Percentiles rank a stretch among this genome's conserved stretches.
These are phyloP conservation scores for Sedum album DNA, from an alignment of 164 flowering plant genomes.

Conservation along the genomic window DNA sequence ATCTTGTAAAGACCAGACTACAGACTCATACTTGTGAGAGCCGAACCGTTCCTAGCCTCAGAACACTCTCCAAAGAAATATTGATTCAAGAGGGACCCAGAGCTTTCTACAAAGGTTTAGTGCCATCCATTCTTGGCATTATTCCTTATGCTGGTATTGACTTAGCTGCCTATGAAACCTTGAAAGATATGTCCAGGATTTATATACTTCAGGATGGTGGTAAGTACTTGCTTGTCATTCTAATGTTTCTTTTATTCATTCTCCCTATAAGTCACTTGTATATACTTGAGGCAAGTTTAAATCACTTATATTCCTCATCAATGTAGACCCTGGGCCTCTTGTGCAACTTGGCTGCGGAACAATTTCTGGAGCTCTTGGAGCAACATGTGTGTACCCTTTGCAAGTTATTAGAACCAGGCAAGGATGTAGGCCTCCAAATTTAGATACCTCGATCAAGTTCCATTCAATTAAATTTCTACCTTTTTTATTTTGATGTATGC, in stretches of 20 bases:
- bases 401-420: slow-evolving; percentile 97
- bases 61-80: slow-evolving; percentile 66
- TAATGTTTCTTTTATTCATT: neutral
- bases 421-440: neutral
- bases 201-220: slow-evolving; percentile 67
- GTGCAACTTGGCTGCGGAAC: slow-evolving; percentile 94
- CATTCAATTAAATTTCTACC: neutral
- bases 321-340: slow-evolving; percentile 62
- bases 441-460: neutral
- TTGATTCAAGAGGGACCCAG: slow-evolving; percentile 88
- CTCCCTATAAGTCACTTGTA: neutral
- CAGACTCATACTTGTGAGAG: slow-evolving; percentile 59
- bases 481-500: neutral
- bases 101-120: slow-evolving; percentile 79
- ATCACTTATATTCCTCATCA: neutral
- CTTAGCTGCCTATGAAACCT: slow-evolving; percentile 84
- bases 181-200: slow-evolving; percentile 80
- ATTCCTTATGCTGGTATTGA: slow-evolving; percentile 97
- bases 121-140: slow-evolving; percentile 93
- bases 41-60: slow-evolving; percentile 58
- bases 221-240: slow-evolving; percentile 17
- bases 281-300: neutral
- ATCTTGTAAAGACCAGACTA: slow-evolving; percentile 86
- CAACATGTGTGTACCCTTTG: slow-evolving; percentile 92
- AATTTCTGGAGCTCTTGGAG: slow-evolving; percentile 91